Conservation (phyloP, 2,329 filamentous ascomycete genomes). For the Camillea tinctor region DNA sequence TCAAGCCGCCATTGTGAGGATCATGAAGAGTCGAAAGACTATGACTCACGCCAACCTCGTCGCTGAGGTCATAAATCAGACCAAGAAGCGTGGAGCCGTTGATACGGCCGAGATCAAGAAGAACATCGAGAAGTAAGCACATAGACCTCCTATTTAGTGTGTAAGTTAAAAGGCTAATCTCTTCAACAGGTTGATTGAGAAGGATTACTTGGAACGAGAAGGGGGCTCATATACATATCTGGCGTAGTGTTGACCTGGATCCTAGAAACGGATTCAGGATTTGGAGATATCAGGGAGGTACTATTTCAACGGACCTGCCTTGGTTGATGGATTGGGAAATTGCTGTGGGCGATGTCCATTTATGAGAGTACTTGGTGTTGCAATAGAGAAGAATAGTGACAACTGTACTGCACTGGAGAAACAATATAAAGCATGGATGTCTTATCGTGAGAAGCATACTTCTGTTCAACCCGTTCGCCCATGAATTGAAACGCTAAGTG, state of each 20-base stretch:
- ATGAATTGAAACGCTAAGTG: no score
- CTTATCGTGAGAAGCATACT: background rate
- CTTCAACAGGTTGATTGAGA: conserved; percentile 74
- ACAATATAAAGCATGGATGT: background rate
- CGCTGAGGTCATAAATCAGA: conserved; percentile 88
- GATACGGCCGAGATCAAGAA: conserved; percentile 89
- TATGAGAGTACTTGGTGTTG: background rate
- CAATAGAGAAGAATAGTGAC: background rate
- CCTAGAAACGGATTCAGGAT: background rate
- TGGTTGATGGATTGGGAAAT: background rate
- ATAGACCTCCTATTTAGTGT: background rate
- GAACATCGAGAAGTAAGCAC: conserved; percentile 85
- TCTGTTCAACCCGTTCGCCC: no score
- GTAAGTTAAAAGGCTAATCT: background rate
- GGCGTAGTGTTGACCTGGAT: conserved; percentile 44
- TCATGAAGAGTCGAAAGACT: conserved; percentile 91
- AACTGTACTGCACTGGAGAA: background rate
- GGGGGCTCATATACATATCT: conserved; percentile 71
- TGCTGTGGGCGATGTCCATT: background rate
- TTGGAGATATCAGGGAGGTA: background rate
- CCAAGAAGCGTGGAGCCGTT: conserved; percentile 79
- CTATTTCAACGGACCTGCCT: background rate
- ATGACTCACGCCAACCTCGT: conserved; percentile 87
- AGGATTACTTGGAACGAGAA: conserved; percentile 85
- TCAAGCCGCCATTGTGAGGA: conserved; percentile 92